A percentile compares a stretch with the other conserved stretches of the same genome.
These are phyloP conservation scores for Colletotrichum costaricense DNA, from an alignment of 2,329 filamentous ascomycete species.

Conservation along the genomic window DNA sequence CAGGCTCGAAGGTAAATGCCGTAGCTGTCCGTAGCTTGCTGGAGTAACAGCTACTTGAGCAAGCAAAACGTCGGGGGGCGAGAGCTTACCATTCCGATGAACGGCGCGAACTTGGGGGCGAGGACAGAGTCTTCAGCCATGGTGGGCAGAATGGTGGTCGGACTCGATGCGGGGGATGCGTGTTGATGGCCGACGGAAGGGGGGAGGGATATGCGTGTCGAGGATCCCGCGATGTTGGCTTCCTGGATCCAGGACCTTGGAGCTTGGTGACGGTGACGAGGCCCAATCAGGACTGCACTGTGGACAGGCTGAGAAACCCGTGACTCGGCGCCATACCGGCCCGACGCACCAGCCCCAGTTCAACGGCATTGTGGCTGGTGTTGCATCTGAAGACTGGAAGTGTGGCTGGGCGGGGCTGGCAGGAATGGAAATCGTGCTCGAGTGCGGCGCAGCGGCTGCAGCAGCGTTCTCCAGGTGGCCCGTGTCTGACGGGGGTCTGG, in stretches of 20 bases:
- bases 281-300: conserved; percentile 32
- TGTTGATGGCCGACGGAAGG: conserved; percentile 38
- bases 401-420: neutral
- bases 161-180: conserved; percentile 32
- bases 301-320: conserved; percentile 33
- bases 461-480: conserved; percentile 3
- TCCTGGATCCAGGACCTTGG: conserved; percentile 35
- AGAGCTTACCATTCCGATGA: conserved; percentile 83
- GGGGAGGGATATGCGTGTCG: conserved; percentile 29
- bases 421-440: neutral
- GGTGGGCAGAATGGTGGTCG: conserved; percentile 38
- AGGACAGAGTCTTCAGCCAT: conserved; percentile 69
- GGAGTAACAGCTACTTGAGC: neutral
- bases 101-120: conserved; percentile 85
- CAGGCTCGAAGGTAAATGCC: conserved; percentile 20
- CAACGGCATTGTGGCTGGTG: conserved; percentile 7
- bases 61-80: conserved; percentile 17
- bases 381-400: neutral
- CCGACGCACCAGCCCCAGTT: conserved; percentile 12
- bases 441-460: conserved; percentile 12
- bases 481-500: neutral
- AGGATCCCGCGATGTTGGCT: conserved; percentile 34
- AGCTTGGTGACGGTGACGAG: conserved; percentile 36
- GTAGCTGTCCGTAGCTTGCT: conserved; percentile 5
- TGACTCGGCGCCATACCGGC: conserved; percentile 30